phyloP scores from a whole-genome alignment of 305 asterid species.

The Nicotiana rustica region DNA sequence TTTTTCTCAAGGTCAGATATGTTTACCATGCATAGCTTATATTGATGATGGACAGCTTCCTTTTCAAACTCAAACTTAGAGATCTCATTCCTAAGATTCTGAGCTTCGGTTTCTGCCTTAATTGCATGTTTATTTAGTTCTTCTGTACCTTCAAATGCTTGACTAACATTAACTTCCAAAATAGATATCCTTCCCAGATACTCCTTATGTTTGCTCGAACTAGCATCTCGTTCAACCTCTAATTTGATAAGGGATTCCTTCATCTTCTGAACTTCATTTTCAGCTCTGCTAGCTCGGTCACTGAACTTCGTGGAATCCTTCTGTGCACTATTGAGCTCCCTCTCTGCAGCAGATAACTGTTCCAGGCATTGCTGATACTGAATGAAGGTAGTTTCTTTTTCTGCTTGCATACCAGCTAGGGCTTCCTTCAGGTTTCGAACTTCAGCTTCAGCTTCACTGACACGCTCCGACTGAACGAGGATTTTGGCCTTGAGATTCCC shows the following conservation, averaged over 20 bases:
- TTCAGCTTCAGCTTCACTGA: conserved; percentile 68
- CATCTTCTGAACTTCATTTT: conserved; percentile 65
- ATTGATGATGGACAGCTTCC: conserved; percentile 50
- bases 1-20: conserved; percentile 65
- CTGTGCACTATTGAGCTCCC: conserved; percentile 57
- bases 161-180: conserved; percentile 55
- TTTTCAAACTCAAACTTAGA: conserved; percentile 69
- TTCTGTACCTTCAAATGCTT: conserved; percentile 52
- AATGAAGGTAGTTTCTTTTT: conserved; percentile 63
- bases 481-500: conserved; percentile 57
- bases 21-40: conserved; percentile 59
- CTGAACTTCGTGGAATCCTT: conserved; percentile 58
- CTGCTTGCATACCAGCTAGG: conserved; percentile 59
- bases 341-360: conserved; percentile 62
- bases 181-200: conserved; percentile 58
- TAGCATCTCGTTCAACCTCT: conserved; percentile 67
- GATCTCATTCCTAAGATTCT: conserved; percentile 55
- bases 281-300: conserved; percentile 71
- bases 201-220: conserved; percentile 54
- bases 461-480: conserved; percentile 55
- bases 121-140: conserved; percentile 50
- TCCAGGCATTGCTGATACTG: conserved; percentile 69
- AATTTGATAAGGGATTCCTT: conserved; percentile 70
- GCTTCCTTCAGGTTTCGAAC: conserved; percentile 56
- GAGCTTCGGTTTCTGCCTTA: conserved; percentile 65